A percentile compares a stretch with the other conserved stretches of the same genome.
phyloP scores from a whole-genome alignment of 768 basidiomycete genomes.

The Flagelloscypha sp. region DNA sequence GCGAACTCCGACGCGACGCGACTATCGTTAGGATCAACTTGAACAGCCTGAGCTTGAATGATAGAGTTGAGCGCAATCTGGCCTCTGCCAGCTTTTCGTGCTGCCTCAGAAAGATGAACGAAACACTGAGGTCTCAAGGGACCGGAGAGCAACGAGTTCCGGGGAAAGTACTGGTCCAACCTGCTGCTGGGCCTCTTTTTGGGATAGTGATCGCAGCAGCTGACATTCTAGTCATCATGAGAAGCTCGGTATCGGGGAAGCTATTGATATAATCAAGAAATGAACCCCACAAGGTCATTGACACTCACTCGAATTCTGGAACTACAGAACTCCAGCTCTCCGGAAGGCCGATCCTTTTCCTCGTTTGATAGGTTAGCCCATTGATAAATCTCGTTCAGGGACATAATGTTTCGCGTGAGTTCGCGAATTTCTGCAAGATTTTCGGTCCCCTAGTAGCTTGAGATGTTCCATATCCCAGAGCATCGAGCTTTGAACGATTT shows the following conservation, averaged over 20 bases:
- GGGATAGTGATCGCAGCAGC: conserved; percentile 62
- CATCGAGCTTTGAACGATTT: conserved; percentile 42
- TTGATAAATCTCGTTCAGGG: conserved; percentile 35
- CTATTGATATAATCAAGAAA: conserved; percentile 27
- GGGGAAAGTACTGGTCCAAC: conserved; percentile 64
- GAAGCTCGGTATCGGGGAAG: conserved; percentile 65
- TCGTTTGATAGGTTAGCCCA: conserved; percentile 41
- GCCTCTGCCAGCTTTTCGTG: conserved; percentile 55
- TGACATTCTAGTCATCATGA: conserved; percentile 78
- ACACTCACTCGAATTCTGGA: conserved; percentile 60
- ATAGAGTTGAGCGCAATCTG: conserved; percentile 87
- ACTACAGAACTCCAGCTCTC: too few relatives aligned
- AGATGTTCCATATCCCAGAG: conserved; percentile 57
- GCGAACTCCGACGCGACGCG: conserved; percentile 76
- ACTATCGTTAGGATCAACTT: conserved; percentile 31
- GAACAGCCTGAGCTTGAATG: conserved; percentile 62
- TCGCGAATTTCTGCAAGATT: conserved; percentile 70
- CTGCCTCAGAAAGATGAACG: conserved; percentile 60
- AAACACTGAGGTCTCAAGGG: conserved; percentile 66
- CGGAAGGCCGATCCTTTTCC: too few relatives aligned
- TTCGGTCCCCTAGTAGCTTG: conserved; percentile 61
- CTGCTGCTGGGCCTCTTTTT: conserved; percentile 65
- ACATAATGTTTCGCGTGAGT: conserved; percentile 66
- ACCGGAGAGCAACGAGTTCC: conserved; percentile 39
- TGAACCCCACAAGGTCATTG: not conserved